Conservation (phyloP, 164 flowering plant species). For the Macadamia integrifolia region DNA sequence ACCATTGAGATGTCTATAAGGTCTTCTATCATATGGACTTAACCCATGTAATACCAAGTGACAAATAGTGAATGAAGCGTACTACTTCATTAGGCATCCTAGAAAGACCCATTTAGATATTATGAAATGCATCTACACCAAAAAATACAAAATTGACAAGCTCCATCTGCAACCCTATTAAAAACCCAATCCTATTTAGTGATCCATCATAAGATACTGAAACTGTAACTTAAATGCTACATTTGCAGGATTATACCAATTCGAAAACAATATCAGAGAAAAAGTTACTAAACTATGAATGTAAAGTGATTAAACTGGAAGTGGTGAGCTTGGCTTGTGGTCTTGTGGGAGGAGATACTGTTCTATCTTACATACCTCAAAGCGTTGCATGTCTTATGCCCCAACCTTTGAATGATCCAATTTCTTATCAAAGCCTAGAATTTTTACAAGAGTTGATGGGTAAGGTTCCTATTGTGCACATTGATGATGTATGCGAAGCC, state of each 20-base stretch:
- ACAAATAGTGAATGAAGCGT: too few relatives aligned
- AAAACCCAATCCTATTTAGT: too few relatives aligned
- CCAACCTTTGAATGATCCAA: neutral
- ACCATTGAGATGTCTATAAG: too few relatives aligned
- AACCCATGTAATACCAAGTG: too few relatives aligned
- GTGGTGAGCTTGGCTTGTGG: conserved; percentile 41
- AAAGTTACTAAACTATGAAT: conserved; percentile 25
- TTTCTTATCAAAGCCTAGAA: neutral
- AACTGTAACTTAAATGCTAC: too few relatives aligned
- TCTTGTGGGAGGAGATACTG: conserved; percentile 45
- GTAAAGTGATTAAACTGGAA: conserved; percentile 16
- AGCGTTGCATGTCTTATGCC: conserved; percentile 8
- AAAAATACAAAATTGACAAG: too few relatives aligned
- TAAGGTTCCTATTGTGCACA: conserved; percentile 40
- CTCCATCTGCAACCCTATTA: too few relatives aligned
- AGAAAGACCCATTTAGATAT: too few relatives aligned
- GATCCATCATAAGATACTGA: too few relatives aligned
- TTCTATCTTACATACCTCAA: conserved; percentile 14
- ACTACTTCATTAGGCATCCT: too few relatives aligned
- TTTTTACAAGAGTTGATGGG: conserved; percentile 33
- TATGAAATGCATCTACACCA: too few relatives aligned
- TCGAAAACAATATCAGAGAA: conserved; percentile 43
- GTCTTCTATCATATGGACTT: too few relatives aligned
- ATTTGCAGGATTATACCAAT: conserved; percentile 24
- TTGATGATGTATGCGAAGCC: conserved; percentile 48